Evolutionary conservation across 164 flowering plant genomes (phyloP).

Genomic region (Santalum album): DNA sequence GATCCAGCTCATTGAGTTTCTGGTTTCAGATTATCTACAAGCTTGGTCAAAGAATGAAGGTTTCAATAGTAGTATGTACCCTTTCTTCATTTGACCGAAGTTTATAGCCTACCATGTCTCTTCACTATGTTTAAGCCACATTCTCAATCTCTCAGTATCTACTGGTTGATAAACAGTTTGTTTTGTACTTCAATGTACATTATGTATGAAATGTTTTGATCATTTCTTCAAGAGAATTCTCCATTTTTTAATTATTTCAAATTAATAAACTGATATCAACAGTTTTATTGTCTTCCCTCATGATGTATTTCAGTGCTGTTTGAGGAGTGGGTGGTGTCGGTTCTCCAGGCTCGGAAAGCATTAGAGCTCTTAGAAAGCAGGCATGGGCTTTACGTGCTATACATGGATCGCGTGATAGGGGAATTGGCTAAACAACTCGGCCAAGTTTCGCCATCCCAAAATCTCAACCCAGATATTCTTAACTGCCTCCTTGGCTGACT

Average conservation of each 20-base stretch:
- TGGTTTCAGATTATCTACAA: constrained; percentile 55
- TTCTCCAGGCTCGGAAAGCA: constrained; percentile 55
- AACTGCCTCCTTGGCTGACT: constrained; percentile 36
- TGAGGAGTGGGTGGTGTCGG: constrained; percentile 66
- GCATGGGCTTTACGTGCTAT: constrained; percentile 66
- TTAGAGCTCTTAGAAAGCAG: constrained; percentile 62
- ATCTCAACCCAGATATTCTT: constrained; percentile 37
- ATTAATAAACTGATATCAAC: too few species aligned
- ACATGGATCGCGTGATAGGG: constrained; percentile 77
- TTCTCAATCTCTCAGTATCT: too few species aligned
- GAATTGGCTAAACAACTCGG: constrained; percentile 51
- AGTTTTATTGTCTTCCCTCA: background rate
- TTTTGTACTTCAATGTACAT: too few species aligned
- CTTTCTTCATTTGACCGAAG: background rate
- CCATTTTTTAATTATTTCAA: too few species aligned
- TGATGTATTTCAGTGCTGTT: constrained; percentile 40
- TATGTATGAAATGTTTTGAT: too few species aligned
- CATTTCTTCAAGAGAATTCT: too few species aligned
- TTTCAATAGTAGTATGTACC: constrained; percentile 49
- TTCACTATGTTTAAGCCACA: too few species aligned
- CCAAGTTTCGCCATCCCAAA: constrained; percentile 32
- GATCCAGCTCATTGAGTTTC: constrained; percentile 80
- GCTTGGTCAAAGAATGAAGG: constrained; percentile 47
- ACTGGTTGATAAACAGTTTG: too few species aligned
- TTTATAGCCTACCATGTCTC: too few species aligned